Evolutionary conservation across 345 rosid species (phyloP).

Genomic region (Trapa incisa): DNA sequence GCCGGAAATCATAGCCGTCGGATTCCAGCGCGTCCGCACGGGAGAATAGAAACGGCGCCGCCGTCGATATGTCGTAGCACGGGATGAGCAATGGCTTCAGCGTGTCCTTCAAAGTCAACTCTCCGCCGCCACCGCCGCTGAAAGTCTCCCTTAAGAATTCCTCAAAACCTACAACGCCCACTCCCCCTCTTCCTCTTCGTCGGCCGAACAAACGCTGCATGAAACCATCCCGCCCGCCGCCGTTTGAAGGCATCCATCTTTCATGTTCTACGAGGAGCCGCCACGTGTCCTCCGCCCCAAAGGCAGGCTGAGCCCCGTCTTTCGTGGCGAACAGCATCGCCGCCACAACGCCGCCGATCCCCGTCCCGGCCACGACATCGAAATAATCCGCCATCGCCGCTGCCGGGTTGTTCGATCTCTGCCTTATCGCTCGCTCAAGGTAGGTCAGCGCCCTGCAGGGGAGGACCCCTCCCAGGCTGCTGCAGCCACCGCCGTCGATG

Average conservation of each 20-base stretch:
- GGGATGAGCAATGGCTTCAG: slow-evolving; percentile 17
- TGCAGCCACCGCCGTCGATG: slow-evolving; percentile 68
- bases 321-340: slow-evolving; percentile 73
- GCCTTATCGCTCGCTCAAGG: slow-evolving; percentile 56
- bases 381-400: slow-evolving; percentile 81
- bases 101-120: slow-evolving; percentile 18
- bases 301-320: slow-evolving; percentile 55
- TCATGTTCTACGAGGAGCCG: slow-evolving; percentile 58
- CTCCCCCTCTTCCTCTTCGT: slow-evolving; percentile 1
- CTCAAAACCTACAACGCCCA: slow-evolving; percentile 3
- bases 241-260: slow-evolving; percentile 24
- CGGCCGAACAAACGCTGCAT: slow-evolving; percentile 35
- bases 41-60: slow-evolving; percentile 17
- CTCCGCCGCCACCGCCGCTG: slow-evolving; percentile 4
- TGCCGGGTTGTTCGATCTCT: slow-evolving; percentile 69
- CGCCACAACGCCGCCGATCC: slow-evolving; percentile 80
- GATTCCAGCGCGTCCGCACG: slow-evolving; percentile 15
- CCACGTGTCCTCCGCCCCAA: slow-evolving; percentile 83
- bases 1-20: slow-evolving; percentile 15
- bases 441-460: slow-evolving; percentile 73
- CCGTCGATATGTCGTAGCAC: slow-evolving; percentile 14
- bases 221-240: slow-evolving; percentile 14
- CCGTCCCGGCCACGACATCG: slow-evolving; percentile 82
- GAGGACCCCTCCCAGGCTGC: slow-evolving; percentile 73
- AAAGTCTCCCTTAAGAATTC: slow-evolving; percentile 12